A percentile compares a stretch with the other conserved stretches of the same genome.
Evolutionary conservation across 1,284 basidiomycete species (phyloP).

Genomic region (Leccinum subfulvum): DNA sequence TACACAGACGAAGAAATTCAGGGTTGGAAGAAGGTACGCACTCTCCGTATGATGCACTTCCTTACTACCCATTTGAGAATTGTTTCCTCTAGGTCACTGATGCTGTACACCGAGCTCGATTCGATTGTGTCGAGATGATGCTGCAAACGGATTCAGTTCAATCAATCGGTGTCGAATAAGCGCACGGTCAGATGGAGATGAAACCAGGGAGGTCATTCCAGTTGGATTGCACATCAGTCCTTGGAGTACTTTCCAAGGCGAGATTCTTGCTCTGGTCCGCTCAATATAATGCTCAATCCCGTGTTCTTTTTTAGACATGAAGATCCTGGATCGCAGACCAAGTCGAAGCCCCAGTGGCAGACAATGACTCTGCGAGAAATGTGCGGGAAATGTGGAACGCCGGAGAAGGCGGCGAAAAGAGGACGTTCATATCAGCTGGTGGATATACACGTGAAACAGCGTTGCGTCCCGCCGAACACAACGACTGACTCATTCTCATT

Average conservation of each 20-base stretch:
- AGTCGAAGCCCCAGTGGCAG: not conserved
- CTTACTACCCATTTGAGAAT: too few species aligned
- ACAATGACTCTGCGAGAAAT: too few species aligned
- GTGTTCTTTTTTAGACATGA: not conserved
- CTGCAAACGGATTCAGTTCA: not conserved
- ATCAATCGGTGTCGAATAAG: not conserved
- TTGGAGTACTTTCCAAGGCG: not conserved
- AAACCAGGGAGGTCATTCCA: not conserved
- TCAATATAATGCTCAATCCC: not conserved
- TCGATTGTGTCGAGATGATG: not conserved
- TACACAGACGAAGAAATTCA: too few species aligned
- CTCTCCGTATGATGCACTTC: too few species aligned
- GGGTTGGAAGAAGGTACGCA: too few species aligned
- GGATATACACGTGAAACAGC: not conserved
- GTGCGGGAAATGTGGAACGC: not conserved
- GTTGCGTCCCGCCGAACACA: not conserved
- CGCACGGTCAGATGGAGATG: not conserved
- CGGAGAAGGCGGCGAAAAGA: not conserved
- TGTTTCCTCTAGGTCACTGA: too few species aligned
- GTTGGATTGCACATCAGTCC: not conserved
- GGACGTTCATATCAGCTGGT: not conserved
- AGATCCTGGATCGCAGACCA: not conserved
- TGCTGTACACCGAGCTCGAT: not conserved
- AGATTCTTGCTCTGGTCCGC: not conserved
- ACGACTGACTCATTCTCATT: not conserved